phyloP scores from a whole-genome alignment of 306 rosid genomes.

The Malus asiatica region DNA sequence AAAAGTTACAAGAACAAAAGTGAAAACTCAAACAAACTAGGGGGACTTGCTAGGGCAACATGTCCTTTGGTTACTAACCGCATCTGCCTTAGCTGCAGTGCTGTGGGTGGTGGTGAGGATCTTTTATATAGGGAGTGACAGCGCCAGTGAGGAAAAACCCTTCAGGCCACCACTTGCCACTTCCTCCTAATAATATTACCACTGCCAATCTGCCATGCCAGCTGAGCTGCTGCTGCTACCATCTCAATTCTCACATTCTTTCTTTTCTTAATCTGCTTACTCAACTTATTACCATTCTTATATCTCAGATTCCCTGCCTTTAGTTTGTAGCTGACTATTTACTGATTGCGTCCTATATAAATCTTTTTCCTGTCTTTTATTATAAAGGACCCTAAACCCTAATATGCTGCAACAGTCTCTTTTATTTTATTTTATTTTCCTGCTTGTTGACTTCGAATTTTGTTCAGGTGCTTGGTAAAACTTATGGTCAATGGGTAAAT shows the following conservation, averaged over 20 bases:
- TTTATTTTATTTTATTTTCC: neutral
- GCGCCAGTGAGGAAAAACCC: neutral
- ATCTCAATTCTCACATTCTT: neutral
- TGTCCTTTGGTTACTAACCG: neutral
- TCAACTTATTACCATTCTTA: neutral
- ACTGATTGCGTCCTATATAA: neutral
- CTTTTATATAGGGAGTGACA: neutral
- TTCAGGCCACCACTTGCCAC: neutral
- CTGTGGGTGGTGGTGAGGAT: neutral
- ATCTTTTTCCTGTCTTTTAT: neutral
- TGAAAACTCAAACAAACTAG: neutral
- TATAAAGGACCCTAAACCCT: neutral
- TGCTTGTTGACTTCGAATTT: neutral
- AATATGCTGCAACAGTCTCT: neutral
- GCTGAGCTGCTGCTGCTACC: neutral
- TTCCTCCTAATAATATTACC: neutral
- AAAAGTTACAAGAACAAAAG: neutral
- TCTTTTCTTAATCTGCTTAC: neutral
- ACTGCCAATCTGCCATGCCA: neutral
- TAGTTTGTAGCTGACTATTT: neutral
- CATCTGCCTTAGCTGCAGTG: neutral
- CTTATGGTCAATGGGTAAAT: too few relatives aligned
- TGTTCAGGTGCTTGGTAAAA: too few relatives aligned
- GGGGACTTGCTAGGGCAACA: neutral
- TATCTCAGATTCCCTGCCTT: neutral